Evolutionary conservation across 768 basidiomycete species (phyloP), one percentile per base, ranked within the genome.

Genomic region (Boletus barrowsii): DNA sequence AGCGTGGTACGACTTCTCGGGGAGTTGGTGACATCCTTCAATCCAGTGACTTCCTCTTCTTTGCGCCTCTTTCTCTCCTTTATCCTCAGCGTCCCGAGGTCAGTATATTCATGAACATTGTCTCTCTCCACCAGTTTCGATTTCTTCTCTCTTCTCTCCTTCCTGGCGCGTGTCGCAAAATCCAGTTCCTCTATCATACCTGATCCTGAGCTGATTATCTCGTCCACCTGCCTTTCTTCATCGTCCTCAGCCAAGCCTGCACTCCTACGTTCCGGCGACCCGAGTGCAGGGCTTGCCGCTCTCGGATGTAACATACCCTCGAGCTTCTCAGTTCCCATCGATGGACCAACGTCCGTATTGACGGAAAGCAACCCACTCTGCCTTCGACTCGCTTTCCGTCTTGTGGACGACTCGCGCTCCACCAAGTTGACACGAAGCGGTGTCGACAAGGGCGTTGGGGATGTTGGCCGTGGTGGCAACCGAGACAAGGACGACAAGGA

Each of bases 21-120:
- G 7, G 83, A 79, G 66, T 83, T 86, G 26, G 83, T 86, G 57
- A 86, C 79, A 63, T 87, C 85, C 72, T 83, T 84, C 54, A 85
- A 71, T 57, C 72, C 66, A 54, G 67, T 58, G 36, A 68, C 62
- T 30, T 75, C 78, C 41, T 65, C 63, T 30, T 72, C 73, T 45
- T 65, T 71, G 67, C 72, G 72, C 53, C 73, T 72, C 63, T 70
- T 75, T 36, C 61, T 71, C 61, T 83, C 79, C 51, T 72, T 73
- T 30, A 68, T 51, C 51, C 68, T 70, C 45, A 62, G 35, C 29
- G 57, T 45, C 39, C 66, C 61, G 37, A 57, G 62, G 46, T 64
- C 65, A 24, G 47, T 41, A 51, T 73, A 67, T 43, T 60, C 68
- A 22, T 50, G 46, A 46, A 58, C 37, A 10, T 50, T 20, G 26